Conservation (phyloP, 2,329 filamentous ascomycete genomes). For the Calonectria pseudoreteaudii region DNA sequence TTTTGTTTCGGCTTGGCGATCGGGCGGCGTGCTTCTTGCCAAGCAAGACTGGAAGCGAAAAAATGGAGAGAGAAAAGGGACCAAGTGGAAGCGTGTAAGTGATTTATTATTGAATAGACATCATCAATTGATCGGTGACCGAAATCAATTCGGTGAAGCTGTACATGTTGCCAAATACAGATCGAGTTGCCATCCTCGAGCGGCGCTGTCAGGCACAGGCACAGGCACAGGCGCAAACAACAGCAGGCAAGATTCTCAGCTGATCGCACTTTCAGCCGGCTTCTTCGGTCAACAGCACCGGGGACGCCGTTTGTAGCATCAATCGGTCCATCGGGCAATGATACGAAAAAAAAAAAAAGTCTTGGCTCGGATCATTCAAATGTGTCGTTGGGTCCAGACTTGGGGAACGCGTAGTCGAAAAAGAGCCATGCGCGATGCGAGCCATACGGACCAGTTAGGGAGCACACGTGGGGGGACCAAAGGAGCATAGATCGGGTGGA, state of each 20-base stretch:
- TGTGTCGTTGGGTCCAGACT: not conserved
- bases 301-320: not conserved
- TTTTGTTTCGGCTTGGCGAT: constrained; percentile 9
- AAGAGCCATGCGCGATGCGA: not conserved
- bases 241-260: not conserved
- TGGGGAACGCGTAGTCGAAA: not conserved
- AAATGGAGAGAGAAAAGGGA: not conserved
- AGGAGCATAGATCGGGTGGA: not conserved
- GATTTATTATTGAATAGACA: not conserved
- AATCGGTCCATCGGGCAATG: not conserved
- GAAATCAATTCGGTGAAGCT: not conserved
- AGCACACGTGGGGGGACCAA: constrained; percentile 1
- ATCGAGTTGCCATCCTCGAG: not conserved
- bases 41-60: not conserved
- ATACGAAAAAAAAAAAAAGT: constrained; percentile 7
- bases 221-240: too few species aligned
- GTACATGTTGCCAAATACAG: not conserved
- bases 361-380: not conserved
- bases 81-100: not conserved
- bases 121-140: not conserved
- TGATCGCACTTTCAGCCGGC: not conserved
- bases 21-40: not conserved
- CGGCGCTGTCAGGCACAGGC: not conserved
- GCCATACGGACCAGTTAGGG: not conserved
- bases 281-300: not conserved